These are phyloP conservation scores for Puccinia brachypodii DNA, from an alignment of 1,284 basidiomycete genomes.

Conservation along the genomic window DNA sequence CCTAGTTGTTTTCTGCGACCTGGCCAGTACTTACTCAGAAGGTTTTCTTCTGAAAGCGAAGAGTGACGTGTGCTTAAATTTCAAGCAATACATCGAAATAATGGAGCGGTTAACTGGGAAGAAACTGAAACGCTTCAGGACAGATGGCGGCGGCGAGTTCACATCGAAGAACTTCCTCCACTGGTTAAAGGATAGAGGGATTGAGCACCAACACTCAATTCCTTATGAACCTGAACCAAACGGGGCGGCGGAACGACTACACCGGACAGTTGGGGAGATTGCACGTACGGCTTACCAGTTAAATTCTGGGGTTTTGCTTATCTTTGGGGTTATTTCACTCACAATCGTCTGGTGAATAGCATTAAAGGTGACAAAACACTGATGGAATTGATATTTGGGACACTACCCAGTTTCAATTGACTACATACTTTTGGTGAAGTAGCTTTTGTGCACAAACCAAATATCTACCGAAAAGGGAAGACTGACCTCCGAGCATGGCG, in stretches of 20 bases:
- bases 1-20: background rate
- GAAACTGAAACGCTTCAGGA: constrained; percentile 10
- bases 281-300: background rate
- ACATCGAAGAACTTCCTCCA: background rate
- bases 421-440: constrained; percentile 23
- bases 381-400: background rate
- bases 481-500: background rate
- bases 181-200: constrained; percentile 21
- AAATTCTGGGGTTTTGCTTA: constrained; percentile 34
- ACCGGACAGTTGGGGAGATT: constrained; percentile 31
- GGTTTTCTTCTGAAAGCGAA: constrained; percentile 10
- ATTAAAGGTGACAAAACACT: constrained; percentile 1
- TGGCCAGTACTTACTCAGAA: constrained; percentile 22
- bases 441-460: constrained; percentile 26
- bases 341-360: constrained; percentile 26
- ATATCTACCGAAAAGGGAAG: background rate
- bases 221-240: constrained; percentile 34
- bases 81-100: background rate
- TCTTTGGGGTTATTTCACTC: constrained; percentile 3
- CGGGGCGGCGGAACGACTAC: constrained; percentile 19
- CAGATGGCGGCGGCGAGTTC: constrained; percentile 31
- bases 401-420: background rate
- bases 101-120: constrained; percentile 1
- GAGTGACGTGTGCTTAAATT: background rate
- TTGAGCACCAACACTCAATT: constrained; percentile 23